Conservation (phyloP, 768 basidiomycete genomes). For the Phylloporus sp. region DNA sequence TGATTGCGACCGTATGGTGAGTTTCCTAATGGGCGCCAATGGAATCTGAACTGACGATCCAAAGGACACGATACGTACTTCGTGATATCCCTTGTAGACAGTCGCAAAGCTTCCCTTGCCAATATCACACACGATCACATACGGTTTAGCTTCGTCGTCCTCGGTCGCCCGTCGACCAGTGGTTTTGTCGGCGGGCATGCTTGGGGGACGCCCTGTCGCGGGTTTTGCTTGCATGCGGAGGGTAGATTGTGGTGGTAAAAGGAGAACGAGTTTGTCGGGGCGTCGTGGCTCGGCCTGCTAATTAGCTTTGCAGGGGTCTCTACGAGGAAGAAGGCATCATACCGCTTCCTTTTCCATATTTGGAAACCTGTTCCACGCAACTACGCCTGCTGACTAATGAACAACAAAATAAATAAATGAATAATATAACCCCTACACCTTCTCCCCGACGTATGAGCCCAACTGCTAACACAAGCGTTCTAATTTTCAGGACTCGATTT, state of each 20-base stretch:
- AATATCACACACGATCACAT: conserved; percentile 69
- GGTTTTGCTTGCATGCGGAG: conserved; percentile 20
- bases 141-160: conserved; percentile 71
- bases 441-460: no score
- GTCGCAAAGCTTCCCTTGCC: conserved; percentile 95
- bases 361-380: conserved; percentile 24
- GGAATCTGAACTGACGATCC: background rate
- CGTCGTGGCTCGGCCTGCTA: conserved; percentile 16
- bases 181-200: conserved; percentile 28
- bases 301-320: conserved; percentile 26
- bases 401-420: background rate
- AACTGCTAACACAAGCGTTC: no score
- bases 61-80: conserved; percentile 44
- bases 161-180: conserved; percentile 35
- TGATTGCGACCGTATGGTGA: conserved; percentile 80
- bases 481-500: no score
- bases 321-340: conserved; percentile 16
- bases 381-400: conserved; percentile 20
- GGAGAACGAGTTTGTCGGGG: conserved; percentile 6
- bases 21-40: conserved; percentile 51
- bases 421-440: no score
- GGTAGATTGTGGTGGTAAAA: conserved; percentile 11
- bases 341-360: conserved; percentile 17
- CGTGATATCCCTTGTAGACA: conserved; percentile 91
- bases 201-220: conserved; percentile 15